Base-by-base conservation (phyloP, 2,329 filamentous ascomycete genomes). In the Fusarium continuum region DNA sequence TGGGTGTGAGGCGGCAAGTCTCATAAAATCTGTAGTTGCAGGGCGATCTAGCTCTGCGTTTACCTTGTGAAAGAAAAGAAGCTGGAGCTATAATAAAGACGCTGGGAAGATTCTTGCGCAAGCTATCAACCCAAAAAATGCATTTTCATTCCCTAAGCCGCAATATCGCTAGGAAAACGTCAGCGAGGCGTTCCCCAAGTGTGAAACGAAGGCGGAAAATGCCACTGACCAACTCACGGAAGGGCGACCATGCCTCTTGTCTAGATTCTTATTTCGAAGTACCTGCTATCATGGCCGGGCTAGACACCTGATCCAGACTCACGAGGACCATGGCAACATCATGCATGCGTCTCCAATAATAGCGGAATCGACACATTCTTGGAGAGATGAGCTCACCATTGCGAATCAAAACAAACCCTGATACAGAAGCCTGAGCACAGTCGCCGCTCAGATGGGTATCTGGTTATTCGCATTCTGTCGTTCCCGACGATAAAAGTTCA, bases 371-470 rank as follows among this genome's bases (percentile, higher is more conserved):
- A n/a, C n/a, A n/a, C n/a, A n/a, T n/a, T n/a, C n/a, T n/a, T n/a
- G n/a, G n/a, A n/a, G n/a, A n/a, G n/a, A n/a, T 14, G 11, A 10
- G n/a, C n/a, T 17, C n/a, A 16, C n/a, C n/a, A 8, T 9, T 32
- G 6, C 31, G 9, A n/a, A 6, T 5, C 11, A 20, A 8, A 36
- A 19, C 4, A 10, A 20, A 50, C 39, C 44, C 38, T 22, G 17
- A 29, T 39, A 11, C 61, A 34, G 20, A 32, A 20, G 23, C 36
- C 16, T 20, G n/a, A n/a, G n/a, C 35, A 38, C 9, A 10, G 9
- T 3, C 6, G 10, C 22, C 26, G 26, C 35, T 68, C 17, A 68
- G 14, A 70, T 65, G 38, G 65, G 65, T 22, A 70, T 70, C 8
- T 69, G 58, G 11, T 29, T 61, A 23, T 47, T 48, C 16, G 41